Base-by-base conservation (phyloP, 2,329 filamentous ascomycete genomes). In the Coleophoma cylindrospora region DNA sequence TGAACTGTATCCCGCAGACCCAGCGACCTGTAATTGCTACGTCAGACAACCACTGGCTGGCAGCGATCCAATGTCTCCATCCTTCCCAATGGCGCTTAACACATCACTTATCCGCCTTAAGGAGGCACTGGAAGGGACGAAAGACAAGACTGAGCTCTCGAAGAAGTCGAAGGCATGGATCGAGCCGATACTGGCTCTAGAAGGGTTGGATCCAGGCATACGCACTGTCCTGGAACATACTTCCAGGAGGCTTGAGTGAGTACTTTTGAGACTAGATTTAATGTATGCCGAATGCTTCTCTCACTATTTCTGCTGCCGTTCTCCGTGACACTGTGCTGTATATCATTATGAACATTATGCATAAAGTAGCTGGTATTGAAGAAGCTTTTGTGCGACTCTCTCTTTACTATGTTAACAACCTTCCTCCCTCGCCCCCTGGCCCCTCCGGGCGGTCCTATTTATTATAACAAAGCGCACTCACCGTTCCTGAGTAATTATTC, bases 31-130 rank as follows among this genome's bases (percentile, higher is more conserved):
- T 66, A 83, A 80, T 63, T 92, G 88, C 69, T 79, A 83, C 61
- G 81, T 92, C 57, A 83, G 80, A 61, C 77, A 86, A 59, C 83
- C 88, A 4, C 73, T 95, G 2, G 72, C 88, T 45, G 85, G 84
- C 17, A 68, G 91, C 14, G 76, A 78, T 22, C 66, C 79, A 5
- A 72, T 74, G 34, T 86, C 86, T 3, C 74, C 84, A 8, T 80
- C 83, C 4, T 96, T 95, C 67, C 87, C 91, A 7, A 73, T 76
- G 40, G 86, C 83, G 44, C 70, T 96, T 53, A 80, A 83, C 45
- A 75, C 80, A 51, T 78, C 83, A 8, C 72, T 96, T 47, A 72
- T 75, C 1, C 73, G 76, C 43, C 67, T 96, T 54, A 84, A 79
- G 61, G 72, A 73, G 49, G 69, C 74, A 19, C 66, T 73, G 36